Conservation (phyloP, 768 basidiomycete genomes). For the Hydnum rufescens region DNA sequence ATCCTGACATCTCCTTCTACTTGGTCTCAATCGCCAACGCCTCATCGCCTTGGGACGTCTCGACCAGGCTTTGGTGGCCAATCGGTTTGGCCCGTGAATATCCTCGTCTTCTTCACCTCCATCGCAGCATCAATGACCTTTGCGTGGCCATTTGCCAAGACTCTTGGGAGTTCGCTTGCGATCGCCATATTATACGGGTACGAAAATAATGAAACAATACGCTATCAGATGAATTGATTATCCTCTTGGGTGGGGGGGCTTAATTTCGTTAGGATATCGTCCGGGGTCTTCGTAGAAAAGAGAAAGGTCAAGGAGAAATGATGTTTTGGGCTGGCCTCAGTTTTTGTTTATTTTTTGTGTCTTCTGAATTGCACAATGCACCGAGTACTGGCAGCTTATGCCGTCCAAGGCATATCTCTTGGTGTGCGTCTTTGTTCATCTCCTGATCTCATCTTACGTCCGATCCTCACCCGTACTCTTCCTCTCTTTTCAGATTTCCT, state of each 20-base stretch:
- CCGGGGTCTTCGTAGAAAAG: conserved; percentile 9
- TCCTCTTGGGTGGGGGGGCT: neutral
- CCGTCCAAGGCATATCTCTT: conserved; percentile 45
- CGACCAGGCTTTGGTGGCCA: conserved; percentile 12
- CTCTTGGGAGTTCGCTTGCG: neutral
- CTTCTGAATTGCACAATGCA: conserved; percentile 50
- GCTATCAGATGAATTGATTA: neutral
- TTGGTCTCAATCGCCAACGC: conserved; percentile 16
- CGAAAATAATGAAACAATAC: neutral
- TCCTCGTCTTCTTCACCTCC: conserved; percentile 11
- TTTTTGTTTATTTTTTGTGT: conserved; percentile 32
- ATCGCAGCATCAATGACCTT: conserved; percentile 15
- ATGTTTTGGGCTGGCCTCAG: no score
- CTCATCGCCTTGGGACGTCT: conserved; percentile 15
- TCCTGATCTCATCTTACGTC: conserved; percentile 13
- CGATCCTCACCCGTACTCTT: conserved; percentile 9
- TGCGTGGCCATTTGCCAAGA: conserved; percentile 13
- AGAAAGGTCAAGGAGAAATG: no score
- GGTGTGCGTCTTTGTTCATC: conserved; percentile 25
- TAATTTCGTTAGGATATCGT: conserved; percentile 4
- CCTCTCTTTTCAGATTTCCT: conserved; percentile 36
- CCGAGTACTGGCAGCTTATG: conserved; percentile 55
- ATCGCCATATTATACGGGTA: conserved; percentile 8
- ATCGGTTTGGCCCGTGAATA: conserved; percentile 13
- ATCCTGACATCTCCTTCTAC: conserved; percentile 7